Evolutionary conservation across 371 early-diverging fungal species (phyloP).

Genomic region (Mortierella sp.): DNA sequence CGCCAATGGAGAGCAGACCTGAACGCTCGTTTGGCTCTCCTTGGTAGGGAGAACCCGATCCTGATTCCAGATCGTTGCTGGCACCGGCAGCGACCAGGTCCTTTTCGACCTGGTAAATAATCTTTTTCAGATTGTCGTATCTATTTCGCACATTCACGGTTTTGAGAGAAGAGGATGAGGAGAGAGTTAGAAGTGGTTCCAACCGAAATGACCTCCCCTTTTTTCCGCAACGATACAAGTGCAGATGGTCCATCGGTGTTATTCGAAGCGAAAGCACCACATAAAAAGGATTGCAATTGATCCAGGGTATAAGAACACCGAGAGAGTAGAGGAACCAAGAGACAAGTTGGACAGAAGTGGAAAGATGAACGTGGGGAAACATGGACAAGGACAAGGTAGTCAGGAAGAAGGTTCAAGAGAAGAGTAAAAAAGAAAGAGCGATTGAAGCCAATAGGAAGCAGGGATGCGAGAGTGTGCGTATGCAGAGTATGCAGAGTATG

Average conservation of each 20-base stretch:
- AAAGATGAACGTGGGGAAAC: background rate
- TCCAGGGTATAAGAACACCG: background rate
- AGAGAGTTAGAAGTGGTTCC: background rate
- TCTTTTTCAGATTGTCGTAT: constrained; percentile 92
- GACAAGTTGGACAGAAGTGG: background rate
- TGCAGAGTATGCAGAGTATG: constrained; percentile 12
- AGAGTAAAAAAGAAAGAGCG: background rate
- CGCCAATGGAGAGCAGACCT: constrained; percentile 57
- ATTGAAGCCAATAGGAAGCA: constrained; percentile 10
- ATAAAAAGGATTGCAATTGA: background rate
- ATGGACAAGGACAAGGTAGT: background rate
- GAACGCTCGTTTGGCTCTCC: constrained; percentile 61
- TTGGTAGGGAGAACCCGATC: constrained; percentile 30
- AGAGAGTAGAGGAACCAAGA: background rate
- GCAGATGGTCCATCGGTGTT: background rate
- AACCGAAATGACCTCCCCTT: background rate
- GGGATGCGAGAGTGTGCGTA: constrained; percentile 40
- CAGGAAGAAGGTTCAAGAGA: background rate
- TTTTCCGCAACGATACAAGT: background rate
- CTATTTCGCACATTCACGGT: constrained; percentile 46
- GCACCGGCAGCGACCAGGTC: constrained; percentile 77
- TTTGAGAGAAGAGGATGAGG: background rate
- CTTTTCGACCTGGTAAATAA: constrained; percentile 90
- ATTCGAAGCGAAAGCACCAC: background rate
- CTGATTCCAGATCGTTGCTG: constrained; percentile 40